Conservation (phyloP, 176 grass and related monocot species). For the Oryza glaberrima region DNA sequence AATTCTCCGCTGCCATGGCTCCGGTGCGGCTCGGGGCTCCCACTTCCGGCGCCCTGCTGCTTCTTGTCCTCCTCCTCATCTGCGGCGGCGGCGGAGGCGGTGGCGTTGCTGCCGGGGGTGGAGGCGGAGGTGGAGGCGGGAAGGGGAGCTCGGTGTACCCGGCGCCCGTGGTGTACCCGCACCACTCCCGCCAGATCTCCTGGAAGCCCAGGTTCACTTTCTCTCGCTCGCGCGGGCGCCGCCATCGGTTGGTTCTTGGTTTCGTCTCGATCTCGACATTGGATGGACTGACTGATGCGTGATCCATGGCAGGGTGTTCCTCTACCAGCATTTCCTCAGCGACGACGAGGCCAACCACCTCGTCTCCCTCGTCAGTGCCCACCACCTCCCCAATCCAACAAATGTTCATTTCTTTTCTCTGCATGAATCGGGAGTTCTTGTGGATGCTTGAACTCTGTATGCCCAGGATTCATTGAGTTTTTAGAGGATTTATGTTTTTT, state of each 20-base stretch:
- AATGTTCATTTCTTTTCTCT: not conserved
- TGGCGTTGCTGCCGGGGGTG: slow-evolving; percentile 1
- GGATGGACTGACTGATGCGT: slow-evolving; percentile 8
- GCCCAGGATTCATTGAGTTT: not conserved
- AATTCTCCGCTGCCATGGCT: slow-evolving; percentile 18
- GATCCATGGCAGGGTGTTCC: slow-evolving; percentile 60
- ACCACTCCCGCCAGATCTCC: slow-evolving; percentile 79
- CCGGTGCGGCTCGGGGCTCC: not conserved
- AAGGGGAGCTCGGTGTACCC: slow-evolving; percentile 52
- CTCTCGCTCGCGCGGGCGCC: not conserved
- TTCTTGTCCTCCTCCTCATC: slow-evolving; percentile 22
- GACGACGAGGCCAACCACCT: slow-evolving; percentile 92
- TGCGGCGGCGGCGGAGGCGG: not conserved
- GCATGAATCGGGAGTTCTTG: not conserved
- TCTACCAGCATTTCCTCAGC: slow-evolving; percentile 83
- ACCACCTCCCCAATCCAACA: not conserved
- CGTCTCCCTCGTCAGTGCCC: slow-evolving; percentile 68
- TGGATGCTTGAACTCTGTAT: not conserved
- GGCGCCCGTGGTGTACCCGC: slow-evolving; percentile 54
- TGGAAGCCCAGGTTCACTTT: slow-evolving; percentile 66
- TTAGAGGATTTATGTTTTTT: not conserved
- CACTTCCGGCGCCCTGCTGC: not conserved
- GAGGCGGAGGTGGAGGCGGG: not conserved
- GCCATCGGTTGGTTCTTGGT: not conserved
- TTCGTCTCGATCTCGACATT: slow-evolving; percentile 35